Percentiles rank a stretch among this genome's conserved stretches.
phyloP scores from a whole-genome alignment of 1,139 yeast genomes.

The Candida tunisiensis region DNA sequence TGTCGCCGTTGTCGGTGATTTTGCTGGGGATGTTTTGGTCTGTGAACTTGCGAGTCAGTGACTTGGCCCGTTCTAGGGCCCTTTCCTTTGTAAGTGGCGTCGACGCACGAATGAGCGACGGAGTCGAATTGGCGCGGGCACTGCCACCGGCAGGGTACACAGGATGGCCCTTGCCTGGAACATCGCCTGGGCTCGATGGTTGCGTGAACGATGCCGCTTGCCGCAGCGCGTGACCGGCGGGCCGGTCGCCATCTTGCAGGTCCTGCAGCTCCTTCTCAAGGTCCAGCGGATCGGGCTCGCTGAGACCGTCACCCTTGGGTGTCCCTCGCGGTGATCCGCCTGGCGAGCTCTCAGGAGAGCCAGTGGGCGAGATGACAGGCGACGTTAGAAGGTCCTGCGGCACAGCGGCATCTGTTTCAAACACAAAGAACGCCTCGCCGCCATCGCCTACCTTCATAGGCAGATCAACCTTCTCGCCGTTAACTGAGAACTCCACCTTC shows the following conservation, averaged over 20 bases:
- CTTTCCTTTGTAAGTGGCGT: conserved; percentile 18
- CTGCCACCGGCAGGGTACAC: too few relatives aligned
- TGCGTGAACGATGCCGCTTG: too few relatives aligned
- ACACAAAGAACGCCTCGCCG: conserved; percentile 96
- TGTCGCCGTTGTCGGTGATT: conserved; percentile 79
- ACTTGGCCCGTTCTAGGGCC: conserved; percentile 49
- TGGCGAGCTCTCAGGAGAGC: conserved; percentile 7
- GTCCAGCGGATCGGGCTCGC: conserved; percentile 44
- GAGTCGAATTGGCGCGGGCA: too few relatives aligned
- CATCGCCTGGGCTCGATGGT: too few relatives aligned
- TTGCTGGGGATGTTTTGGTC: conserved; percentile 74
- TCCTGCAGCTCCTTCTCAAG: conserved; percentile 5
- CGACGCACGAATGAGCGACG: conserved; percentile 1
- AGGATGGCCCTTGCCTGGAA: too few relatives aligned
- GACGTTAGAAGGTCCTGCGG: conserved; percentile 76
- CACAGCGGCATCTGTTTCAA: conserved; percentile 61
- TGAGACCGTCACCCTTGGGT: conserved; percentile 12
- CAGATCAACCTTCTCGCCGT: conserved; percentile 62
- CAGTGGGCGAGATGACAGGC: conserved; percentile 70
- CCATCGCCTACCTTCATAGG: conserved; percentile 97
- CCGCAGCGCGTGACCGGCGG: not conserved
- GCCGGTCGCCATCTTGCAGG: not conserved
- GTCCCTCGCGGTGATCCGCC: conserved; percentile 3
- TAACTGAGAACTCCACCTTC: conserved; percentile 77
- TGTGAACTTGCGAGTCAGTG: conserved; percentile 48